Base-by-base conservation (phyloP, 2,329 filamentous ascomycete genomes). In the Epichloe glyceriae region DNA sequence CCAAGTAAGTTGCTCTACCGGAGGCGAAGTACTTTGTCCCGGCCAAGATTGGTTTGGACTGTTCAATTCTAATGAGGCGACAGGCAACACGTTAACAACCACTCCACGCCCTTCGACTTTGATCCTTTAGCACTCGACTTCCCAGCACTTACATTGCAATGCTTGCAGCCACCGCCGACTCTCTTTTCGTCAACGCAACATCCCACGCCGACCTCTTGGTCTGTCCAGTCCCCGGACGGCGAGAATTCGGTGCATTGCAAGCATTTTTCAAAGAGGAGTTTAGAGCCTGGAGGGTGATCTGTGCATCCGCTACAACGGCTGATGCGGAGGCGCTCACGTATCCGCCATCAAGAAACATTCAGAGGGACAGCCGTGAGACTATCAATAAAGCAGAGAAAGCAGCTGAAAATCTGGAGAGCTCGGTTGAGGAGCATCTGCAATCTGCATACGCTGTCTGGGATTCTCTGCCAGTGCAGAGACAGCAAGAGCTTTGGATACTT, bases 91-190 rank as follows among this genome's bases (percentile, higher is more conserved):
- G 70, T 80, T 46, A 74, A 80, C 53, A 70, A 73, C 56, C 69
- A 70, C 48, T 76, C 76, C 8, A 70, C 73, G 57, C 79, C 80
- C 3, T 83, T 84, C 59, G 86, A 91, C 56, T 94, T 95, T 68
- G 87, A 96, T 57, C 85, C 91, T 35, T 79, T 90, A 54, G 76
- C 85, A 5, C 80, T 95, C 63, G 88, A 88, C 53, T 96, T 95
- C 60, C 88, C 90, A 6, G 83, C 86, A 6, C 76, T 97, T 40
- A 88, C 85, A 37, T 78, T 96, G 11, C 86, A 85, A 55, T 84
- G 91, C 57, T 79, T 97, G 1, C 80, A 85, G 37, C 76, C 86
- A 10, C 88, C 90, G 3, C 83, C 87, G 4, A 93, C 88, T 0
- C 73, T 96, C 6, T 91, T 90, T 69, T 85, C 87, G 10, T 79